Base-by-base conservation (phyloP, 257 asterid species). In the Voacanga thouarsii region DNA sequence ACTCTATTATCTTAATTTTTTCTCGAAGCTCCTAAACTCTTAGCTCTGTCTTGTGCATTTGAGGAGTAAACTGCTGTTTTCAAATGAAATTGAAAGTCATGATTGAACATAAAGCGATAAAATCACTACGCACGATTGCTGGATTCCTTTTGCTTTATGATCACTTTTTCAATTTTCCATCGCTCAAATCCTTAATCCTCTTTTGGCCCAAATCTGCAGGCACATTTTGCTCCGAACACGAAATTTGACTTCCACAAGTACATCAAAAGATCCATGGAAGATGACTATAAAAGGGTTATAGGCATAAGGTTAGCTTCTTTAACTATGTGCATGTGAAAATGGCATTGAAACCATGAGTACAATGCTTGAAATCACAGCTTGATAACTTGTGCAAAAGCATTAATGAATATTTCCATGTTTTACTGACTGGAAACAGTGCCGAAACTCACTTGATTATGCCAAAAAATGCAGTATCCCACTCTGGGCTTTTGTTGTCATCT, bases 191-290 rank as follows among this genome's bases (percentile, higher is more conserved):
- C 19, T 61, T 57, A 26, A 60, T 61, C 41, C 26, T 61, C 28
- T 26, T 9, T 63, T 14, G 23, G n/a, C 69, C 2, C 28, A 63
- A 47, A 14, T 2, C 3, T 84, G 79, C 83, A 90, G 96, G 96
- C 93, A 11, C 92, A 90, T 83, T 89, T 90, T 76, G 88, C 92
- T 16, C 90, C 91, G 6, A 88, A 90, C 78, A 60, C 86, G 56
- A 89, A 87, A 83, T 90, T 90, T 77, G 90, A 90, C 79, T 90
- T 90, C 86, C 91, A 89, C 79, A 89, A 85, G 60, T 89, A 90
- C 84, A 83, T 90, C 60, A 87, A 86, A 76, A 85, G 96, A 80
- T 90, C 93, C 39, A 90, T 90, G 96, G 84, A 90, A 80, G 96
- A 90, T 77, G 96, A 90, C 71, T 90, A 80, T 79, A 90, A 87